Evolutionary conservation across 495 filamentous ascomycete genomes (phyloP).

Genomic region (Podospora anserina): DNA sequence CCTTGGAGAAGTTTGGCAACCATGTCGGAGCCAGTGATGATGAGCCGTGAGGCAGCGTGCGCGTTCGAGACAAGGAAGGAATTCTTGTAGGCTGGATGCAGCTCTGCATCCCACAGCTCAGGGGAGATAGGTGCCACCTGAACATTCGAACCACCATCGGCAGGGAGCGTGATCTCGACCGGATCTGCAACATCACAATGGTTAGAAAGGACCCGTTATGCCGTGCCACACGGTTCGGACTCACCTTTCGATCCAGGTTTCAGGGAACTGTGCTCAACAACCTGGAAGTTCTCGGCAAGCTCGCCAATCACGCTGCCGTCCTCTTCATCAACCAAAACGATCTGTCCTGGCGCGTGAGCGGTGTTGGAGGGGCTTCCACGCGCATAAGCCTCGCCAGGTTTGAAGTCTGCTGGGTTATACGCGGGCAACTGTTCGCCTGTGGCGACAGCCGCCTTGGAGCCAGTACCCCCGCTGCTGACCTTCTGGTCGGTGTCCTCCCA

Average conservation of each 20-base stretch:
- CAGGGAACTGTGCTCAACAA: constrained; percentile 70
- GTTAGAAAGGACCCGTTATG: background rate
- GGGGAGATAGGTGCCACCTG: constrained; percentile 70
- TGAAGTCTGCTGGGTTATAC: constrained; percentile 80
- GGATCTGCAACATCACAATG: constrained; percentile 56
- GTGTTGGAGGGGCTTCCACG: constrained; percentile 46
- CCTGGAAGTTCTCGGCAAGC: constrained; percentile 73
- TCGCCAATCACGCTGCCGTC: constrained; percentile 94
- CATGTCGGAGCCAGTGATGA: constrained; percentile 80
- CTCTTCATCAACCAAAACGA: constrained; percentile 94
- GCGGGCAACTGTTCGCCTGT: constrained; percentile 47
- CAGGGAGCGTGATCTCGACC: constrained; percentile 82
- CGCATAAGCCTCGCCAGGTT: constrained; percentile 74
- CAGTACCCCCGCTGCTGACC: constrained; percentile 23
- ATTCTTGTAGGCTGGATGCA: constrained; percentile 84
- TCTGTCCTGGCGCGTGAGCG: constrained; percentile 57
- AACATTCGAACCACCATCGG: constrained; percentile 67
- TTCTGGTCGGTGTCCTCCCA: constrained; percentile 34
- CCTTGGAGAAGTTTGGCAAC: constrained; percentile 70
- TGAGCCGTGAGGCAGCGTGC: constrained; percentile 83
- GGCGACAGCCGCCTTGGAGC: constrained; percentile 37
- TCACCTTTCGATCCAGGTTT: constrained; percentile 83
- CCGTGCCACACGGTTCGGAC: constrained; percentile 19
- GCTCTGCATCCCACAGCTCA: constrained; percentile 75
- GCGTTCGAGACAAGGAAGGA: constrained; percentile 86